Conservation (phyloP, 2,329 filamentous ascomycete genomes). For the Apiospora saccharicola region DNA sequence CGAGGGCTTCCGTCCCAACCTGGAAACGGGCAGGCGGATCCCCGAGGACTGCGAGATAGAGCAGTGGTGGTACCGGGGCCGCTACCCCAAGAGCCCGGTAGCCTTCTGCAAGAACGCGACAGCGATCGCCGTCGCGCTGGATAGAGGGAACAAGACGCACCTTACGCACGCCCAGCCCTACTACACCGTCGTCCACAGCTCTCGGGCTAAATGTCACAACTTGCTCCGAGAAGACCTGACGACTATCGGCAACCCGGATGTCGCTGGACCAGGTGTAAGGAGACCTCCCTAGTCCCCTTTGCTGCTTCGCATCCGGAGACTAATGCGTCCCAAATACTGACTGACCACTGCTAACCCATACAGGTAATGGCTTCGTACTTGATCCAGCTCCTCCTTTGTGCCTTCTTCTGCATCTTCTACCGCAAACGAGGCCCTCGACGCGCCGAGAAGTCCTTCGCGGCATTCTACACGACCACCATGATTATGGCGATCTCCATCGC, state of each 20-base stretch:
- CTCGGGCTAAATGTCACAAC: background rate
- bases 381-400: background rate
- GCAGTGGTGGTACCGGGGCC: background rate
- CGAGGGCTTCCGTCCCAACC: background rate
- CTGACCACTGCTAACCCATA: too few species aligned
- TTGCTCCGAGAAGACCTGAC: background rate
- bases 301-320: too few species aligned
- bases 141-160: background rate
- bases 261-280: background rate
- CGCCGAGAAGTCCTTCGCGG: background rate
- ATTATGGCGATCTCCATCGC: background rate
- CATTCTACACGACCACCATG: background rate
- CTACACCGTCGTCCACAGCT: background rate
- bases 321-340: too few species aligned
- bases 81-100: background rate
- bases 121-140: background rate
- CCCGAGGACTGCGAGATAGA: background rate
- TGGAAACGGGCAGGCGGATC: background rate
- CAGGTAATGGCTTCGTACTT: background rate
- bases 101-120: constrained; percentile 7
- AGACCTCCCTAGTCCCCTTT: background rate
- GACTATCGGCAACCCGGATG: background rate
- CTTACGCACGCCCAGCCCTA: background rate
- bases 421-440: background rate
- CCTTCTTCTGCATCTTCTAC: background rate